phyloP scores from a whole-genome alignment of 192 early-diverging fungal species.

The Ambispora gerdemannii region DNA sequence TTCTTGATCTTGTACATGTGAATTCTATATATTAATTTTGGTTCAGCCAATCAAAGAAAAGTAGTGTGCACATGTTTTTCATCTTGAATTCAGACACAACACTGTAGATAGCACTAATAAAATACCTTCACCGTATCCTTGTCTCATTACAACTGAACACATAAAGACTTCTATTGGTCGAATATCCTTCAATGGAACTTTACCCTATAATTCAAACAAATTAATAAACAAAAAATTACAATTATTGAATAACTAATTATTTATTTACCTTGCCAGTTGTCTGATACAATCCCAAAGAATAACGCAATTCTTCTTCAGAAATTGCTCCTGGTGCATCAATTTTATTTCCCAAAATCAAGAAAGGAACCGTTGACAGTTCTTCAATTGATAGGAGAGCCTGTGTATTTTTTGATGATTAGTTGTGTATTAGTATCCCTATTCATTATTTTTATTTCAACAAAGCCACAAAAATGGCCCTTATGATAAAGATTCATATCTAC shows the following conservation, averaged over 20 bases:
- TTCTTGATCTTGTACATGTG: too few relatives aligned
- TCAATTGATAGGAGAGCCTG: constrained; percentile 90
- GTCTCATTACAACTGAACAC: constrained; percentile 97
- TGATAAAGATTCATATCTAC: constrained; percentile 43
- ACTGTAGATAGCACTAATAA: constrained; percentile 17
- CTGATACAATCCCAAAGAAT: constrained; percentile 88
- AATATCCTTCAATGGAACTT: constrained; percentile 87
- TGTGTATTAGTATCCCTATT: too few relatives aligned
- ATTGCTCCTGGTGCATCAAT: constrained; percentile 93
- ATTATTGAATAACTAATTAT: background rate
- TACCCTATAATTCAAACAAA: constrained; percentile 58
- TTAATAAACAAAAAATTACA: constrained; percentile 15
- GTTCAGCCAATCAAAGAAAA: too few relatives aligned
- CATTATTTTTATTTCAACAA: background rate
- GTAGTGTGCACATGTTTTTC: too few relatives aligned
- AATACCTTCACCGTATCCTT: constrained; percentile 95
- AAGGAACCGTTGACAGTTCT: constrained; percentile 87
- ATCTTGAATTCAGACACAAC: background rate
- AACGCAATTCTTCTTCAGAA: constrained; percentile 87
- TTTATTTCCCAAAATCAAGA: constrained; percentile 98
- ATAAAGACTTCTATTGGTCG: constrained; percentile 98
- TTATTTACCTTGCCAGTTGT: constrained; percentile 84
- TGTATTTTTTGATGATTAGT: background rate
- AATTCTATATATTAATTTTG: too few relatives aligned
- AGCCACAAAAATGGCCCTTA: background rate